Evolutionary conservation across 805 yeast genomes (phyloP), one percentile per base, ranked within the genome.

Genomic region (Spathaspora sp.): DNA sequence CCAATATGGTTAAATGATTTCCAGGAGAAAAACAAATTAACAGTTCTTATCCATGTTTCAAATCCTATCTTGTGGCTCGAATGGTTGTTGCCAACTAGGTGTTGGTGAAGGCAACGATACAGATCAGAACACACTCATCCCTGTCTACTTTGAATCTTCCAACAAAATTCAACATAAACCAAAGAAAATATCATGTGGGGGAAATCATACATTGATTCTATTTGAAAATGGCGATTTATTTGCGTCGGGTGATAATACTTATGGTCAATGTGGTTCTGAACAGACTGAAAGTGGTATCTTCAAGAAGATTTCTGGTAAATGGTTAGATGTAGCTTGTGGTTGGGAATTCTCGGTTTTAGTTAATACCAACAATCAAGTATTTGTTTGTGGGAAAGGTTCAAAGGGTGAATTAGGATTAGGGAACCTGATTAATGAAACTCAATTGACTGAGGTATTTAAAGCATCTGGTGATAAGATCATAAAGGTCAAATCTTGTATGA

Each of bases 41-140:
- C 14, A n/a, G n/a, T 31, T 35, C 40, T 11, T 35, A 35, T 18
- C 20, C 20, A 52, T 52, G 54, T 54, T 48, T 31, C 23, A 50
- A 46, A 62, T 83, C 2, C 73, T 76, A 32, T 73, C 83, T 1
- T 83, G 94, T 63, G 98, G 98, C 0, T 90, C 97, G 1, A 92
- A 92, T 66, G 97, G 97, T 1, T 73, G 69, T 35, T 81, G 65
- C 52, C 98, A 92, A 63, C 75, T 92, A 46, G 96, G 97, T 40
- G 63, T 76, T 39, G 40, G 40, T 14, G 40, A 35, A 35, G 77
- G 74, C 5, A 67, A 82, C 55, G 66, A 69, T 35, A 77, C 77
- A 1, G 97, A 74, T 52, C 60, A 61, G 40, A 35, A 35, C 14
- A 9, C 17, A 7, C 40, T 35, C 17, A 16, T 10, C 14, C 40